Base-by-base conservation (phyloP, 371 early-diverging fungal species). In the Apophysomyces ossiformis region DNA sequence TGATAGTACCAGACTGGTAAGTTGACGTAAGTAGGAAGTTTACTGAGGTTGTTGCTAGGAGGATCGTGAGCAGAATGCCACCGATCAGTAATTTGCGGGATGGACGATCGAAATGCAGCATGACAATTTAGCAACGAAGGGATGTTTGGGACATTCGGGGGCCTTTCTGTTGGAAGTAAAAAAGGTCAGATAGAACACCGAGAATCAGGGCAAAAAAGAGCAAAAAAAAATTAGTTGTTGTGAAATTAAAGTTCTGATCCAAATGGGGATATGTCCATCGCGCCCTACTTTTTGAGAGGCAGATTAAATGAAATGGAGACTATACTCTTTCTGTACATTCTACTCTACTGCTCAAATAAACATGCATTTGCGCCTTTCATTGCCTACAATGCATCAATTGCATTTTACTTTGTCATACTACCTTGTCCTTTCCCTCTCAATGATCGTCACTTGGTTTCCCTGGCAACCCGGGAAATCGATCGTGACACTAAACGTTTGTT, bases 21-120 rank as follows among this genome's bases (percentile, higher is more conserved):
- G 41, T 41, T 41, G 62, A 32, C 36, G 62, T 62, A 50, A 56
- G 15, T 38, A 47, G n/a, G 57, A 56, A 16, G 54, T 50, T 50
- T 2, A 50, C 54, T 5, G 54, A 50, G 54, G 21, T 21, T 9
- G 54, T 50, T 21, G 21, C 21, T 16, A 50, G 18, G 9, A 50
- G 18, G 21, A 50, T 21, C 54, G 21, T 4, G 4, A 50, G 54
- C 21, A 21, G 21, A 50, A 50, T 50, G 54, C 7, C 21, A 26
- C 16, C 54, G 21, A 50, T 50, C 54, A 50, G 5, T 50, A 26
- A 21, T 21, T 50, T 50, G 21, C 54, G 54, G 21, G 54, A 50
- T 50, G 54, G 54, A 50, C 54, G 54, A 50, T 50, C 54, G 4
- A 50, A 21, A 50, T 50, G 54, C 7, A 50, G 21, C 54, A 50